These are phyloP conservation scores for Eutrema heterophyllum DNA, from an alignment of 345 rosid genomes.

Conservation along the genomic window DNA sequence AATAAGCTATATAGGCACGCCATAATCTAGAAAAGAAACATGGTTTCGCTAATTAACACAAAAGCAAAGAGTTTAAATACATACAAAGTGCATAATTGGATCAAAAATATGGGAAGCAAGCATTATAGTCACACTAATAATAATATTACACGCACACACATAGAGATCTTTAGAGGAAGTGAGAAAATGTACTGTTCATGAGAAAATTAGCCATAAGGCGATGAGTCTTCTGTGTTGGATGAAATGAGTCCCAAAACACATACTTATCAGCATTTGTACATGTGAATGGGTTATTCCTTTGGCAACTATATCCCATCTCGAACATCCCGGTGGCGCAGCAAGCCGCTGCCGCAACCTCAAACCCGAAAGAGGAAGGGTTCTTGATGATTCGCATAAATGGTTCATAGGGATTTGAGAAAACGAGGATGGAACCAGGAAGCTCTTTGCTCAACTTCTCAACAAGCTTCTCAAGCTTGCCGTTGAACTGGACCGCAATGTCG, in stretches of 20 bases:
- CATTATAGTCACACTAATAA: background rate
- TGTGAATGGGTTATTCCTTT: constrained; percentile 35
- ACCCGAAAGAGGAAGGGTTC: constrained; percentile 47
- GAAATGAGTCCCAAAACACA: constrained; percentile 81
- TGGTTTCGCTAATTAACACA: background rate
- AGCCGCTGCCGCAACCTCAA: constrained; percentile 42
- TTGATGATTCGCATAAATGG: constrained; percentile 34
- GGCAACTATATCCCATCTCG: constrained; percentile 76
- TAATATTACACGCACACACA: background rate
- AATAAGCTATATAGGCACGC: background rate
- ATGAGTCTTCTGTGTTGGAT: constrained; percentile 63
- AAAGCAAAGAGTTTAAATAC: constrained; percentile 2
- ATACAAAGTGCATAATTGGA: constrained; percentile 1
- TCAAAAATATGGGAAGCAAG: constrained; percentile 20
- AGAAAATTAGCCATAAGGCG: constrained; percentile 43
- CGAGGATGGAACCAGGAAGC: constrained; percentile 38
- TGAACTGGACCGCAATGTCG: constrained; percentile 45
- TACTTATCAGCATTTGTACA: constrained; percentile 53
- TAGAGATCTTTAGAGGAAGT: constrained; percentile 17
- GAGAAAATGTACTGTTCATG: constrained; percentile 34
- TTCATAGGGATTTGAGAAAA: constrained; percentile 43
- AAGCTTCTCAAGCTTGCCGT: constrained; percentile 32
- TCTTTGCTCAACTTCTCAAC: constrained; percentile 35
- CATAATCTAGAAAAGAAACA: background rate
- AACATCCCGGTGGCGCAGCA: constrained; percentile 78